Conservation (phyloP, 2,329 filamentous ascomycete species). For the Juglanconis oblonga region DNA sequence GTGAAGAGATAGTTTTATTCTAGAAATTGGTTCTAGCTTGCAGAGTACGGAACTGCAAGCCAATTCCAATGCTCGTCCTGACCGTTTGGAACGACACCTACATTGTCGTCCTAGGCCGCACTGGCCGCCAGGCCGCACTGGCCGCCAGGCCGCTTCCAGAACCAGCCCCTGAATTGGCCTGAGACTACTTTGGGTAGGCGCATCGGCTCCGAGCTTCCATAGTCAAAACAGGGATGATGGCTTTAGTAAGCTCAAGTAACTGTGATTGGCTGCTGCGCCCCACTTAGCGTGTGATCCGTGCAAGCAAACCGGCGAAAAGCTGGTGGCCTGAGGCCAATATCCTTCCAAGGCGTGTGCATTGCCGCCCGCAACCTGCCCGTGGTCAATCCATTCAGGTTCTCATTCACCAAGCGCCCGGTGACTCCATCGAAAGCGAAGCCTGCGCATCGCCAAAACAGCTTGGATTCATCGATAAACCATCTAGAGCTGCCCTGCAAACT, state of each 20-base stretch:
- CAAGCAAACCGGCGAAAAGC: not conserved
- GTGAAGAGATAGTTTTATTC: conserved; percentile 42
- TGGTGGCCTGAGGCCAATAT: conserved; percentile 6
- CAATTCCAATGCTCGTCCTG: not conserved
- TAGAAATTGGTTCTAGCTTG: too few relatives aligned
- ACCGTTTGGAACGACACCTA: not conserved
- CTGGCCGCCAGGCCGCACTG: too few relatives aligned
- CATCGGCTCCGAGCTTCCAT: too few relatives aligned
- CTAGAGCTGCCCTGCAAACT: conserved; percentile 50
- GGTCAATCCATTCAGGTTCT: conserved; percentile 39
- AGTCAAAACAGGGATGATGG: not conserved
- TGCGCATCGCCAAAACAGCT: conserved; percentile 59
- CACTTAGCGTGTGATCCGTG: conserved; percentile 5
- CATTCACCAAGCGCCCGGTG: conserved; percentile 23
- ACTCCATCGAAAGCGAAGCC: conserved; percentile 43
- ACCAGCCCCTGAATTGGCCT: too few relatives aligned
- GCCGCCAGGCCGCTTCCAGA: too few relatives aligned
- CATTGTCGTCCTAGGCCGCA: too few relatives aligned
- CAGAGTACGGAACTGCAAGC: not conserved
- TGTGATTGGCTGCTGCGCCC: conserved; percentile 1
- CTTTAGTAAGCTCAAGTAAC: conserved; percentile 16
- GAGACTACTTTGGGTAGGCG: too few relatives aligned
- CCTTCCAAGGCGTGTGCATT: not conserved
- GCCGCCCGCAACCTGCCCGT: too few relatives aligned
- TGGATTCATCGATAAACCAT: conserved; percentile 58